phyloP scores from a whole-genome alignment of 768 basidiomycete species.

The Lactarius tabidus region DNA sequence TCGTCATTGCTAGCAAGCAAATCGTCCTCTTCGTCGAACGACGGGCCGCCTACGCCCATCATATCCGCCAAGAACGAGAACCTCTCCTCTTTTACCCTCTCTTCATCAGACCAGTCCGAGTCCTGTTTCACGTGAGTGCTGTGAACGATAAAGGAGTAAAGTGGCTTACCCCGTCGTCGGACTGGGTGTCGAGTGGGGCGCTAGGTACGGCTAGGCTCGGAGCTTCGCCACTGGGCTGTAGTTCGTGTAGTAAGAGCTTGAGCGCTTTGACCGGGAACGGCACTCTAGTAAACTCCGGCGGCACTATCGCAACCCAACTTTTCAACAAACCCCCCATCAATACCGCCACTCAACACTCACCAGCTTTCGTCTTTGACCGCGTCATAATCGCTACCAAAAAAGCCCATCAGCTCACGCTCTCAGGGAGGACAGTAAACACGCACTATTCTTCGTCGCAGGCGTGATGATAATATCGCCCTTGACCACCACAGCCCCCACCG shows the following conservation, averaged over 20 bases:
- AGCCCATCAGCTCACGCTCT: not conserved
- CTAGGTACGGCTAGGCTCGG: constrained; percentile 57
- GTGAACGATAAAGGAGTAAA: constrained; percentile 15
- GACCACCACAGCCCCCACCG: constrained; percentile 64
- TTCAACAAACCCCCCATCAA: constrained; percentile 14
- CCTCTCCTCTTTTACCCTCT: constrained; percentile 69
- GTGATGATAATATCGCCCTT: constrained; percentile 91
- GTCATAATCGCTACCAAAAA: constrained; percentile 83
- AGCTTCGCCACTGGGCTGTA: constrained; percentile 74
- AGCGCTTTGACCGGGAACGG: constrained; percentile 90
- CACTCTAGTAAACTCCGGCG: constrained; percentile 80
- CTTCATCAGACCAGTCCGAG: constrained; percentile 94
- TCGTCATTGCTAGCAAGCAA: constrained; percentile 71
- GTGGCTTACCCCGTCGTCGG: constrained; percentile 67
- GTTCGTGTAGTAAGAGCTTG: constrained; percentile 81
- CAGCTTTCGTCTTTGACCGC: constrained; percentile 79
- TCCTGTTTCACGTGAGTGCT: constrained; percentile 49
- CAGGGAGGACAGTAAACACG: too few relatives aligned
- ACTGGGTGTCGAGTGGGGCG: constrained; percentile 54
- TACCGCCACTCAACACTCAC: constrained; percentile 62
- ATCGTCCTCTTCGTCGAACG: constrained; percentile 69
- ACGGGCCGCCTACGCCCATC: constrained; percentile 67
- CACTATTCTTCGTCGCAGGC: constrained; percentile 76
- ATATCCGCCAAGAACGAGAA: constrained; percentile 81
- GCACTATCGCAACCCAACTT: constrained; percentile 48